Evolutionary conservation across 2,329 filamentous ascomycete species (phyloP), one percentile per base, ranked within the genome.

Genomic region (Dactylonectria estremocensis): DNA sequence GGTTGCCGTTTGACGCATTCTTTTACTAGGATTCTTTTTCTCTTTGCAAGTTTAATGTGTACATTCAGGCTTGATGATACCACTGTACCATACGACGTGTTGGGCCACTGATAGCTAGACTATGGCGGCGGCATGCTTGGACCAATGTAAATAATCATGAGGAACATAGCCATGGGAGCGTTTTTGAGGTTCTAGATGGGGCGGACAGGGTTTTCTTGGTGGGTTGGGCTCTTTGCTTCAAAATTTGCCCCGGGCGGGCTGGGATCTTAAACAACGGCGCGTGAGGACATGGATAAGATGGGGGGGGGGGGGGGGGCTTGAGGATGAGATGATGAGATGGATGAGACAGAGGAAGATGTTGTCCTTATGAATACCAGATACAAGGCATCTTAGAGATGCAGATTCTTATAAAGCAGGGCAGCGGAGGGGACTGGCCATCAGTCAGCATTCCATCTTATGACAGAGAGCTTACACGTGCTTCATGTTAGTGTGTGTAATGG

Each of bases 1-100:
- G 14, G 72, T 79, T 61, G 79, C 78, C 48, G 73, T 77, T 57
- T 78, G 70, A 77, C 45, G 55, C 56, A 67, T 54, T 37, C 43
- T 49, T 71, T 52, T 60, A 71, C 72, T 69, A 43, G 52, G 61
- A 49, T 50, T 66, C 69, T 50, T 66, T 67, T 33, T 52, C 40
- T 37, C 28, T 72, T 67, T 55, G 64, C 70, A 61, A 74, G 18
- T 66, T 66, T 67, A 66, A 64, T 71, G 56, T 70, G 57, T 68
- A 67, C 59, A 68, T 68, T 59, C 53, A 61, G 49, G 33, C 58
- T 58, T 66, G 57, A 74, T 72, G 75, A 77, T 77, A 77, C 74
- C 74, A 74, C 68, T 71, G 66, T 69, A 69, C 64, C 59, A 69
- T 64, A 69, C 28, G 33, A 45, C 55, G 55, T 22, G 64, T 55